Evolutionary conservation across 2,329 filamentous ascomycete species (phyloP).

Genomic region (Alternaria sp.): DNA sequence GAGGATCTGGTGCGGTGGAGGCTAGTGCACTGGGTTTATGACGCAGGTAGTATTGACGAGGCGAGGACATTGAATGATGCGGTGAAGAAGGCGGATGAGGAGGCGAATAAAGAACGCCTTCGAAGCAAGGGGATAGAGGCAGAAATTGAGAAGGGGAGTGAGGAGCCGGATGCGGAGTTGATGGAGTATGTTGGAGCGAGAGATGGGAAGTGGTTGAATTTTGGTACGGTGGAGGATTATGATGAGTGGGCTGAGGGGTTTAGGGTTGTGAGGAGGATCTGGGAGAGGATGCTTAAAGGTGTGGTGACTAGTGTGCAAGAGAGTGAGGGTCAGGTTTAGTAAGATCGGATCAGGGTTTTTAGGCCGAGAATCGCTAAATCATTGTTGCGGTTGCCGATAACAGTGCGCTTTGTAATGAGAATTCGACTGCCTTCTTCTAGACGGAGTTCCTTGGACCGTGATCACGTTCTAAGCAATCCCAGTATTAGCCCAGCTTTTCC

Average conservation of each 20-base stretch:
- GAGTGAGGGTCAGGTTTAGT: not conserved
- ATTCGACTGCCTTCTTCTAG: no score
- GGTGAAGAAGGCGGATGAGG: not conserved
- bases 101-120: not conserved
- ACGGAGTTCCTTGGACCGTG: no score
- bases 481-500: no score
- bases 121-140: no score
- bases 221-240: constrained; percentile 6
- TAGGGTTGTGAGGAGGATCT: constrained; percentile 1
- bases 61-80: not conserved
- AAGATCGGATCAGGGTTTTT: not conserved
- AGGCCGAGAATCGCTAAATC: accelerated
- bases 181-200: constrained; percentile 12
- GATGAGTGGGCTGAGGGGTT: constrained; percentile 3
- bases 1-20: constrained; percentile 10
- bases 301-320: not conserved
- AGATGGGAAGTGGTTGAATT: constrained; percentile 17
- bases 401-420: no score
- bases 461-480: no score
- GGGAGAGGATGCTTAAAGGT: constrained; percentile 2
- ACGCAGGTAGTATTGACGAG: not conserved
- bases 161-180: not conserved
- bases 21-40: constrained; percentile 13
- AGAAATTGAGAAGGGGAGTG: no score
- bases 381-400: no score